Evolutionary conservation across 2,329 filamentous ascomycete species (phyloP), one percentile per base, ranked within the genome.

Genomic region (Alternaria infectoria): DNA sequence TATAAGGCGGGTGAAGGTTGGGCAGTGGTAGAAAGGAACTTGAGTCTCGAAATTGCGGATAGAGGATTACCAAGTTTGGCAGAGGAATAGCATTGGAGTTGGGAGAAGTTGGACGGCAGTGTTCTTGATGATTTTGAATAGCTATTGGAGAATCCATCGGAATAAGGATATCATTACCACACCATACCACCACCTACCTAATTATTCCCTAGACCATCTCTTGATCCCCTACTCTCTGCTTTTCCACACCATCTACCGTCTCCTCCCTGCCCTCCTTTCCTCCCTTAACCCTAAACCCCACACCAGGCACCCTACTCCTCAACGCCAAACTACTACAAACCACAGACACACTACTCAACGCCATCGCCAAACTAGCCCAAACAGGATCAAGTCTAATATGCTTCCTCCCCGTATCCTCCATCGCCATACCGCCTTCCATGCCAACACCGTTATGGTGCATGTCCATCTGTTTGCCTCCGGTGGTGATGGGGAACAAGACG

Each of bases 321-420:
- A 97, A 80, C 54, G 89, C 85, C 73, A 97, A 80, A 81, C 91
- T 95, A 77, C 93, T 97, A 75, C 88, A 81, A 54, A 97, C 91
- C 49, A 98, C 94, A 74, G 92, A 96, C 69, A 97, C 90, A 79
- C 91, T 95, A 80, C 93, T 97, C 78, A 94, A 80, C 25, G 95
- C 95, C 95, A 97, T 98, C 1, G 94, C 94, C 77, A 97, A 81
- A 69, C 90, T 91, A 6, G 94, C 95, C 94, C 94, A 97, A 2
- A 92, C 91, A 0, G 91, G 91, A 77, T 92, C 90, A 50, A 94
- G 81, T 64, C 87, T 82, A 19, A 93, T 80, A 75, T 91, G 90
- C 28, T 77, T 76, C 2, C 84, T 86, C 2, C 73, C 75, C 9
- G 55, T 59, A 17, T 76, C 73, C 4, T 78, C 77, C 50, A 83